Base-by-base conservation (phyloP, 805 yeast genomes). In the Komagataella populi region DNA sequence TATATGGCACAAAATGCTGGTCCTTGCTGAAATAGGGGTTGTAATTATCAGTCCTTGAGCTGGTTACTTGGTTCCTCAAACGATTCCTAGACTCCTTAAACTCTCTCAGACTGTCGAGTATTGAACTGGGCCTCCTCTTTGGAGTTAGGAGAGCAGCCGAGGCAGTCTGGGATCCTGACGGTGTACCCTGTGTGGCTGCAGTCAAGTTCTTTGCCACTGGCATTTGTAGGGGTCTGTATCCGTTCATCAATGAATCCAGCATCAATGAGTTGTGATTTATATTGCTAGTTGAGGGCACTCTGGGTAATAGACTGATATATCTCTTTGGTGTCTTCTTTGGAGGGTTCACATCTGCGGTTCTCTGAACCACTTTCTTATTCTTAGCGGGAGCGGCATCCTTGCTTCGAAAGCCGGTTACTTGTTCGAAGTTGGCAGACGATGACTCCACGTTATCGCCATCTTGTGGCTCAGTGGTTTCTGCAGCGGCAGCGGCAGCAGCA, bases 201-300 rank as follows among this genome's bases (percentile, higher is more conserved):
- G 65, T 58, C 49, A 63, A 66, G 50, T 63, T 62, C 14, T 54
- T 54, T 49, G 55, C 57, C 44, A 64, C 55, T 10, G 69, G 70
- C 44, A 59, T 57, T 12, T 60, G 53, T 23, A 66, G 56, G 2
- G 69, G 67, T 48, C 59, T 59, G 53, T 58, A 60, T 48, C 53
- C 56, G 54, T 56, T 60, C 55, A 65, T 60, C 48, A 66, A 54
- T 53, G 62, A 57, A 51, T 66, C 69, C 23, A 63, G 47, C 52
- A 59, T 51, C 47, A 66, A 55, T 3, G 56, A 57, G 47, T 57
- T 60, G 43, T 60, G 58, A 44, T 57, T 62, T 43, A 66, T 64
- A 52, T 63, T 62, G 45, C 56, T 57, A 2, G 68, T 66, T 16
- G 54, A 55, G 17, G 68, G 68, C 12, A 66, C 68, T 39, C 64